These are phyloP conservation scores for Carallia pectinifolia DNA, from an alignment of 345 rosid species.

Conservation along the genomic window DNA sequence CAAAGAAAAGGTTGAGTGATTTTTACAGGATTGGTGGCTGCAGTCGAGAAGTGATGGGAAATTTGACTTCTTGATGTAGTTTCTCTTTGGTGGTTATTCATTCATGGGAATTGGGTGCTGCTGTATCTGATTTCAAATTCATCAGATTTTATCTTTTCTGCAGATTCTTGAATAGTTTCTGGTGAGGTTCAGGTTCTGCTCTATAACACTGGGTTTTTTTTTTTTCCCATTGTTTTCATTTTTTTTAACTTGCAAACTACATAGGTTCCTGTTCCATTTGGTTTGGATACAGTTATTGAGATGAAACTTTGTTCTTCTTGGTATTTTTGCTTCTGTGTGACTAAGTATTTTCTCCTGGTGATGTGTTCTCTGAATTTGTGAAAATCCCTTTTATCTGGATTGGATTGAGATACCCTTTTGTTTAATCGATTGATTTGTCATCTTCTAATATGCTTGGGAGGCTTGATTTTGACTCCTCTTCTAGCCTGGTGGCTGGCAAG, in stretches of 20 bases:
- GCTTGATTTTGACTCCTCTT: constrained; percentile 5
- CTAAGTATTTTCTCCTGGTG: not conserved
- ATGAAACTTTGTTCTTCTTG: not conserved
- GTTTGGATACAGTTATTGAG: constrained; percentile 4
- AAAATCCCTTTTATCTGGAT: constrained; percentile 3
- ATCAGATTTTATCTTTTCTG: constrained; percentile 38
- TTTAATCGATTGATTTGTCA: constrained; percentile 7
- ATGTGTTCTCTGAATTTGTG: not conserved
- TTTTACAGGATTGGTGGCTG: constrained; percentile 23
- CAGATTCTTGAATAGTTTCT: constrained; percentile 33
- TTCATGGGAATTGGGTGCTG: constrained; percentile 28
- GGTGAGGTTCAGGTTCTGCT: constrained; percentile 23
- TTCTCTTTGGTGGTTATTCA: constrained; percentile 22
- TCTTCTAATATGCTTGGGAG: constrained; percentile 6
- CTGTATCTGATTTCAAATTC: constrained; percentile 35
- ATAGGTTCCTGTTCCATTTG: constrained; percentile 6
- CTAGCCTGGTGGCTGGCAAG: not conserved
- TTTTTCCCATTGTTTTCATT: no score
- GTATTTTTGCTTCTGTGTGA: constrained; percentile 1
- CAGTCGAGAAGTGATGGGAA: constrained; percentile 20
- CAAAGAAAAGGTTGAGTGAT: constrained; percentile 2
- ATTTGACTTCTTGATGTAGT: constrained; percentile 14
- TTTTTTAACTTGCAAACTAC: not conserved
- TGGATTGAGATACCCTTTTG: constrained; percentile 13
- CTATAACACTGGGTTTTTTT: not conserved